These are phyloP conservation scores for Cystobasidiaceae sp. DNA, from an alignment of 1,284 basidiomycete genomes.

Conservation along the genomic window DNA sequence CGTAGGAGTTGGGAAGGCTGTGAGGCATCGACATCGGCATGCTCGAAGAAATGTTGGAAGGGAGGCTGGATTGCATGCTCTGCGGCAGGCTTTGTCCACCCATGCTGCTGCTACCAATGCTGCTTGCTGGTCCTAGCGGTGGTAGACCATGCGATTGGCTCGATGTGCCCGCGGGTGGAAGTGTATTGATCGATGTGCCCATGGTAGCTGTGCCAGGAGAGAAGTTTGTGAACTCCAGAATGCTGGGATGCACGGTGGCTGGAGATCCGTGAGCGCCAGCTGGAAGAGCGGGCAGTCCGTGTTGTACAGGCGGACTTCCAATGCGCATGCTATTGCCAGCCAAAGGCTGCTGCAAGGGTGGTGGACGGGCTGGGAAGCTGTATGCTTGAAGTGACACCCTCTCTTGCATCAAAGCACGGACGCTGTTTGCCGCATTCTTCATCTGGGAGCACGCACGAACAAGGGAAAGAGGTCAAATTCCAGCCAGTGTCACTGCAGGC, in stretches of 20 bases:
- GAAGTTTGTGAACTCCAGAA: neutral
- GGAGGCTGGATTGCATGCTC: neutral
- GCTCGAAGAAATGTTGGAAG: neutral
- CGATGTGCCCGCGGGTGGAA: too few relatives aligned
- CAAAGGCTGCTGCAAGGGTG: neutral
- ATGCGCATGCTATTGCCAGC: too few relatives aligned
- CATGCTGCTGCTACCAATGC: too few relatives aligned
- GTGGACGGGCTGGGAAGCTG: constrained; percentile 21
- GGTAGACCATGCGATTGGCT: too few relatives aligned
- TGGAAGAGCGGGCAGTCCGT: too few relatives aligned
- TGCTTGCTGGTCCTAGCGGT: too few relatives aligned
- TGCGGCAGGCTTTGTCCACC: too few relatives aligned
- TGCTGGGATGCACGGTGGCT: too few relatives aligned
- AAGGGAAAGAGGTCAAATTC: neutral
- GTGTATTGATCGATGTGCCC: neutral
- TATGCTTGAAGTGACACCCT: constrained; percentile 15
- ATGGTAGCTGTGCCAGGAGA: neutral
- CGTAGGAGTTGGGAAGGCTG: neutral
- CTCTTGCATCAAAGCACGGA: constrained; percentile 6
- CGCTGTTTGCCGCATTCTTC: neutral
- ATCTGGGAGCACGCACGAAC: neutral
- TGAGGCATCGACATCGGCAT: neutral
- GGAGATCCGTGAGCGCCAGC: too few relatives aligned
- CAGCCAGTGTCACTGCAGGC: neutral
- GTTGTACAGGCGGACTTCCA: too few relatives aligned